phyloP scores from a whole-genome alignment of 495 filamentous ascomycete genomes.

The Aspergillus wentii region DNA sequence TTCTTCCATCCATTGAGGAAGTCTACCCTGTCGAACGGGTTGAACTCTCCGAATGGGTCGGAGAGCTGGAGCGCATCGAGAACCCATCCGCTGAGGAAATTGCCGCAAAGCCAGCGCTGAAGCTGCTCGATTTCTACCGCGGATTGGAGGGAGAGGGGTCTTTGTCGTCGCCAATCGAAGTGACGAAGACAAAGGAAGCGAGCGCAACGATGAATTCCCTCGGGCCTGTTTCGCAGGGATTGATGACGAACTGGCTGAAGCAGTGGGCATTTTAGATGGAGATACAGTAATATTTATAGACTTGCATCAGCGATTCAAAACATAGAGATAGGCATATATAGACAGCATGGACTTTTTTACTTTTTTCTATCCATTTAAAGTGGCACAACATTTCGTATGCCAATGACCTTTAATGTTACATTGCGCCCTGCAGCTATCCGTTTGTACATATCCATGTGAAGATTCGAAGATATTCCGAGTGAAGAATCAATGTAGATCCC shows the following conservation, averaged over 20 bases:
- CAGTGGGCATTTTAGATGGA: conserved; percentile 16
- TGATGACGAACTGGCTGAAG: conserved; percentile 19
- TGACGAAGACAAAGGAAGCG: conserved; percentile 5
- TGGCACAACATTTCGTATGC: too few species aligned
- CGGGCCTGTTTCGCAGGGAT: conserved; percentile 5
- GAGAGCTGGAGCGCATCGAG: conserved; percentile 9
- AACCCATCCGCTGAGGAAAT: conserved; percentile 6
- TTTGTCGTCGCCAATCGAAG: conserved; percentile 6
- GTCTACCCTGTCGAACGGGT: conserved; percentile 5
- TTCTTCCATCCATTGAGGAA: conserved; percentile 9
- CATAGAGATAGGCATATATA: too few species aligned
- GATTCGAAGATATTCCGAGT: too few species aligned
- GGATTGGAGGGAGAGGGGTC: conserved; percentile 3
- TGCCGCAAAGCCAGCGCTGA: conserved; percentile 14
- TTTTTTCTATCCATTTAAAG: too few species aligned
- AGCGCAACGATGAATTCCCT: conserved; percentile 18
- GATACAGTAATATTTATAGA: background rate
- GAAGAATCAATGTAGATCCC: too few species aligned
- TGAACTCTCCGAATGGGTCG: conserved; percentile 13
- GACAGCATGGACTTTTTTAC: too few species aligned
- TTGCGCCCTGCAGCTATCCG: too few species aligned
- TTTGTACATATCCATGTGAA: too few species aligned
- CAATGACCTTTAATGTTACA: too few species aligned
- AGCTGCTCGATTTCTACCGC: conserved; percentile 23
- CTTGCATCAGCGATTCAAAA: too few species aligned